Percentiles rank a stretch among this genome's conserved stretches.
Conservation (phyloP, 495 filamentous ascomycete genomes). For the Penicillium cinerascens region DNA sequence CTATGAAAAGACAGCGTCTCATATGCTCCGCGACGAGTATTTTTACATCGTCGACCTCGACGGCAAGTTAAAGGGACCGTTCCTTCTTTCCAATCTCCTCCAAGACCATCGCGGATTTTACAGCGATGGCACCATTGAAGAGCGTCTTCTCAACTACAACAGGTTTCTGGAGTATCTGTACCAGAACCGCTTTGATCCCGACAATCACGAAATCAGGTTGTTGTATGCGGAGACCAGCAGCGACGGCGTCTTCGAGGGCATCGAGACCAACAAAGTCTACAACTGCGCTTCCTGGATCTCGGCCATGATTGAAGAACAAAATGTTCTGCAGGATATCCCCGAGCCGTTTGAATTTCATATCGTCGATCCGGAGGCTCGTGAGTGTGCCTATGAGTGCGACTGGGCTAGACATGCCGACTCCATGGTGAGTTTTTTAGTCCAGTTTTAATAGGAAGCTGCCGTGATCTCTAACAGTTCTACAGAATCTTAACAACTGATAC, state of each 20-base stretch:
- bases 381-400: neutral
- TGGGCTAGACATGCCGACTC: neutral
- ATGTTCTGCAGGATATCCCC: neutral
- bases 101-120: neutral
- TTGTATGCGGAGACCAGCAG: neutral
- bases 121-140: neutral
- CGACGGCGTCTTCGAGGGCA: neutral
- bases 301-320: slow-evolving; percentile 1
- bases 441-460: neutral
- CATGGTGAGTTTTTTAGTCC: neutral
- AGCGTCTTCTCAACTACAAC: neutral
- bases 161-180: neutral
- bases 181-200: neutral
- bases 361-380: neutral
- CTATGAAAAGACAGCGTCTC: neutral
- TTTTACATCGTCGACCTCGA: neutral
- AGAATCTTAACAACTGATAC: neutral
- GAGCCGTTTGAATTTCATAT: neutral
- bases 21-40: neutral
- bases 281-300: neutral
- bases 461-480: neutral
- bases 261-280: neutral
- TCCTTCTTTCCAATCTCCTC: neutral
- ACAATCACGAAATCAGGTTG: neutral
- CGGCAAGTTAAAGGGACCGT: neutral